Evolutionary conservation across 1,139 yeast genomes (phyloP).

Genomic region (Chernovozyma sophiae-reginae): DNA sequence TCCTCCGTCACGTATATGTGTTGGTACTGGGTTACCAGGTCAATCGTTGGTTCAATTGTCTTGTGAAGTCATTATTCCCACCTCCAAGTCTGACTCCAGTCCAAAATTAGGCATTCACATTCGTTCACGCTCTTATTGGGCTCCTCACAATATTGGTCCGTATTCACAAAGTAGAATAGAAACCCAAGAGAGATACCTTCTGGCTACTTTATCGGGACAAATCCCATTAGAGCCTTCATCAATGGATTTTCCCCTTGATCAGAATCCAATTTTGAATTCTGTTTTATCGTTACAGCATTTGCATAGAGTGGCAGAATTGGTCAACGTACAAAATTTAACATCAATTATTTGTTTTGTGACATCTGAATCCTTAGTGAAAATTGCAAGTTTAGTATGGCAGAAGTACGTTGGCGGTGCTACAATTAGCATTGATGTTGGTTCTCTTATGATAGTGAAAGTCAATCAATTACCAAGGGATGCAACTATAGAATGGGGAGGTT

Average conservation of each 20-base stretch:
- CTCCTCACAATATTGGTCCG: constrained; percentile 97
- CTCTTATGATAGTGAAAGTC: constrained; percentile 55
- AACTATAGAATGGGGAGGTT: constrained; percentile 74
- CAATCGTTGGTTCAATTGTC: constrained; percentile 51
- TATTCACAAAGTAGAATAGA: constrained; percentile 79
- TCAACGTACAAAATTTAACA: constrained; percentile 41
- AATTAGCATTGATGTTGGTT: constrained; percentile 13
- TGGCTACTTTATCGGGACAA: constrained; percentile 83
- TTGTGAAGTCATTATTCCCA: constrained; percentile 32
- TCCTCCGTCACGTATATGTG: constrained; percentile 89
- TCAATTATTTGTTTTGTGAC: constrained; percentile 56
- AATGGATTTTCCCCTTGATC: constrained; percentile 41
- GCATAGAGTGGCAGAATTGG: constrained; percentile 55
- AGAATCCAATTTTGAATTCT: constrained; percentile 15
- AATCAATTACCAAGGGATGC: constrained; percentile 66
- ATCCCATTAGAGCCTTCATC: constrained; percentile 76
- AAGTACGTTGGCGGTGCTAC: constrained; percentile 21
- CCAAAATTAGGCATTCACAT: constrained; percentile 73
- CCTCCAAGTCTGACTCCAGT: constrained; percentile 8
- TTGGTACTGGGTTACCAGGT: constrained; percentile 52
- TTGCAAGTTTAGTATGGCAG: constrained; percentile 37
- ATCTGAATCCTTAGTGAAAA: constrained; percentile 18
- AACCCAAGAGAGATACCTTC: constrained; percentile 28
- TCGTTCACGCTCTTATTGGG: constrained; percentile 93
- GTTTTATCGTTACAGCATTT: constrained; percentile 72